Evolutionary conservation across 225 moss, liverwort and hornwort species (phyloP), one percentile per base, ranked within the genome.

Genomic region (Straminergon stramineum): DNA sequence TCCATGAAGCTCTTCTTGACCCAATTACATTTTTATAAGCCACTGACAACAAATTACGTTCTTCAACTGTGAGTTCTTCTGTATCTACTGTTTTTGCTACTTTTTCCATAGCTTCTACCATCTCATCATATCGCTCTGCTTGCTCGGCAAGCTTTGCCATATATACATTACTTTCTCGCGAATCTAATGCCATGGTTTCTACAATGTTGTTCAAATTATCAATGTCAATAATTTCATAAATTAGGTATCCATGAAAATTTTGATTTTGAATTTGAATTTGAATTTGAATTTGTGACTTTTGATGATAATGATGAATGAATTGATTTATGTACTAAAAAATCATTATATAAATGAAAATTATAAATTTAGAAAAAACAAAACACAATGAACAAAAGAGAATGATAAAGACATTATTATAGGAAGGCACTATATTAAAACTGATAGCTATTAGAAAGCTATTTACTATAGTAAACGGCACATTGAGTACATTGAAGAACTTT

Each of bases 61-160:
- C 95, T 87, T 95, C 95, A 5, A 94, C 61, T 0, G 94, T 95
- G 1, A 95, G 88, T 80, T 95, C 95, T 41, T 93, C 93, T 0
- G 63, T 90, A 27, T 94, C 95, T 9, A 94, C 91, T 2, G 91
- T 94, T 84, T 93, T 92, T 7, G 93, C 95, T 65, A 95, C 94
- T 87, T 92, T 94, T 87, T 95, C 95, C 92, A 95, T 95, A 1
- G 94, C 93, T 81, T 95, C 95, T 22, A 92, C 94, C 95, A 95
- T 95, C 23, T 95, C 94, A 57, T 95, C 95, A 17, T 95, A 95
- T 75, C 93, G 68, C 64, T 95, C 95, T 0, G 95, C 95, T 88
- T 95, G 95, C 91, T 95, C 95, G 0, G 94, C 95, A 65, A 95
- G 94, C 86, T 95, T 95, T 51, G 95, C 95, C 95, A 95, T 61